Evolutionary conservation across 306 rosid species (phyloP).

Genomic region (Cicer arietinum): DNA sequence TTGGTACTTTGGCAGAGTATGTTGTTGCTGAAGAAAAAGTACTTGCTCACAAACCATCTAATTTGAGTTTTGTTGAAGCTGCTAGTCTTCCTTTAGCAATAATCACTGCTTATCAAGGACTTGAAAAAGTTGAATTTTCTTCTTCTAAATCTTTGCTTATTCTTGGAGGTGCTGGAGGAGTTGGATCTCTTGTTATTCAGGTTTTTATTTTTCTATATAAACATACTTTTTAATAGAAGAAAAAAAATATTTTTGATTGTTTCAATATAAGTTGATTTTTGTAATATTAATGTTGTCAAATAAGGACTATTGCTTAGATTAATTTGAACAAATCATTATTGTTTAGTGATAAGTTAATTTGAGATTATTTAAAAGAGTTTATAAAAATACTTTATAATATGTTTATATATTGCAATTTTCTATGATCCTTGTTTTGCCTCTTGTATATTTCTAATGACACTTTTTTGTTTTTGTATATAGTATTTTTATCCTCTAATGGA

Average conservation of each 20-base stretch:
- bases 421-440: too few relatives aligned
- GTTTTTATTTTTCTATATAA: conserved; percentile 33
- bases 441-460: too few relatives aligned
- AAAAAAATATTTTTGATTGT: background rate
- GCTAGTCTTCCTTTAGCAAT: conserved; percentile 72
- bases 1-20: conserved; percentile 67
- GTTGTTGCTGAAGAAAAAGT: conserved; percentile 63
- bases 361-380: too few relatives aligned
- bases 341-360: too few relatives aligned
- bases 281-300: too few relatives aligned
- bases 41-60: conserved; percentile 61
- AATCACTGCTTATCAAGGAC: conserved; percentile 70
- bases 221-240: background rate
- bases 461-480: too few relatives aligned
- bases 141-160: conserved; percentile 64
- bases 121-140: conserved; percentile 49
- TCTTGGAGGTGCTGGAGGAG: conserved; percentile 78
- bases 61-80: conserved; percentile 68
- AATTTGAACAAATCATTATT: too few relatives aligned
- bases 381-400: too few relatives aligned
- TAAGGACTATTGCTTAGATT: too few relatives aligned
- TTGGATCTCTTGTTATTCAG: conserved; percentile 65
- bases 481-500: background rate
- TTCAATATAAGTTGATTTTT: too few relatives aligned
- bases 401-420: too few relatives aligned